Percentiles rank a stretch among this genome's conserved stretches.
phyloP scores from a whole-genome alignment of 352 stramenopile genomes.

The Plasmopara halstedii region DNA sequence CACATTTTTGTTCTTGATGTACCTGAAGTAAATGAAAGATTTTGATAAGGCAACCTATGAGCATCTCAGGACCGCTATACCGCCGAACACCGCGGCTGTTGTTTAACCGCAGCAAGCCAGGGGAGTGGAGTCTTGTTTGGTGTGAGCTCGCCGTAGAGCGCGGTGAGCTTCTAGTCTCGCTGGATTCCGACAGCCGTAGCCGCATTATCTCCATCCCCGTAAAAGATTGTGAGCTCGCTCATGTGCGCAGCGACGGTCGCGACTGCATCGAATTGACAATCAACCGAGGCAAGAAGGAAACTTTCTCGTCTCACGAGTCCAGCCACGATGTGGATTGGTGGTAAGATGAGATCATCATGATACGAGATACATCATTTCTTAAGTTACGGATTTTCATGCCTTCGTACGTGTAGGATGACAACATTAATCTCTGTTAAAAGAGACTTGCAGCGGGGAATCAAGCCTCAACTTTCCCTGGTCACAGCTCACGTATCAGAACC shows the following conservation, averaged over 20 bases:
- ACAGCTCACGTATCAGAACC: slow-evolving; percentile 40
- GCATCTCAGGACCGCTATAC: slow-evolving; percentile 62
- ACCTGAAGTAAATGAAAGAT: background rate
- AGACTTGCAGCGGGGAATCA: slow-evolving; percentile 56
- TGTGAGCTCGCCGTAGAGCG: slow-evolving; percentile 54
- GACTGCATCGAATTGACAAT: slow-evolving; percentile 77
- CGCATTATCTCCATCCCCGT: slow-evolving; percentile 50
- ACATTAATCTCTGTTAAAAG: slow-evolving; percentile 70
- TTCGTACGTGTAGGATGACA: slow-evolving; percentile 51
- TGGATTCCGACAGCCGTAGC: slow-evolving; percentile 49
- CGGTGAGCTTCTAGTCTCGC: slow-evolving; percentile 61
- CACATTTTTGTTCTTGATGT: background rate
- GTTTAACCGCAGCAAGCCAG: slow-evolving; percentile 64
- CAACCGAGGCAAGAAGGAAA: slow-evolving; percentile 68
- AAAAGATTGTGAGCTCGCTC: slow-evolving; percentile 61
- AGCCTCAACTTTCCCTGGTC: slow-evolving; percentile 50
- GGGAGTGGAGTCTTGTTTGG: slow-evolving; percentile 76
- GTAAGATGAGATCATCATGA: too few species aligned
- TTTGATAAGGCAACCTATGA: slow-evolving; percentile 24
- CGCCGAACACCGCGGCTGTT: slow-evolving; percentile 55
- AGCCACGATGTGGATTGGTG: slow-evolving; percentile 86
- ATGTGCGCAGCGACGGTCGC: slow-evolving; percentile 73
- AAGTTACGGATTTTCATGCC: background rate
- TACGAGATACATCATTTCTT: too few species aligned
- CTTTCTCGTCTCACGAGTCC: slow-evolving; percentile 73